Percentiles rank a stretch among this genome's conserved stretches.
Conservation (phyloP, 257 asterid species). For the Solanum sejunctum region DNA sequence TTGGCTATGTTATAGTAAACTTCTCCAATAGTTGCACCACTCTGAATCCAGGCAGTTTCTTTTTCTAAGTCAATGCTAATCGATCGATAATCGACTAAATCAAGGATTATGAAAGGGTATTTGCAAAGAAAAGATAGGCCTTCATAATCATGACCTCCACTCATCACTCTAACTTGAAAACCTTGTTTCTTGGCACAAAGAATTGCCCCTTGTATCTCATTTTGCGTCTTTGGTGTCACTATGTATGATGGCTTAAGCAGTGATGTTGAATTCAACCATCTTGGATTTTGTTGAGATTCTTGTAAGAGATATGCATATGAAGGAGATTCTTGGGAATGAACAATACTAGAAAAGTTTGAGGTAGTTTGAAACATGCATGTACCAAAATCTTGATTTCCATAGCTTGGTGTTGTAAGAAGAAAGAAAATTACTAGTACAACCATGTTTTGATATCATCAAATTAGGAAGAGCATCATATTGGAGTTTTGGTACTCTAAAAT, state of each 20-base stretch:
- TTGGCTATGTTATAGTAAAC: constrained; percentile 9
- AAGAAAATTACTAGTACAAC: background rate
- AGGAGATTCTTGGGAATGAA: constrained; percentile 4
- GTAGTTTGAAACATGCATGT: constrained; percentile 7
- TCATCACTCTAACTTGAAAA: constrained; percentile 10
- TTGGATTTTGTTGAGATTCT: constrained; percentile 17
- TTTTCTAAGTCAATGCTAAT: constrained; percentile 1
- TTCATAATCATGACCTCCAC: constrained; percentile 26
- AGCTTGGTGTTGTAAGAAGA: background rate
- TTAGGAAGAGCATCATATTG: no score
- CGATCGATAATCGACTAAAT: background rate
- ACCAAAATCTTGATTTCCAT: constrained; percentile 1
- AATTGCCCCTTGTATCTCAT: constrained; percentile 7
- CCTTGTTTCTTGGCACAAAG: constrained; percentile 4
- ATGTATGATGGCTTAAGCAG: constrained; percentile 1
- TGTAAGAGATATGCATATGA: constrained; percentile 7
- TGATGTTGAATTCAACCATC: constrained; percentile 14
- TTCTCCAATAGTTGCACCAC: constrained; percentile 22
- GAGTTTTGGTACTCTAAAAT: no score
- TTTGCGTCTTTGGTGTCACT: constrained; percentile 8
- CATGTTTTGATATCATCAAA: no score
- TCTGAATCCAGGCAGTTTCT: constrained; percentile 18
- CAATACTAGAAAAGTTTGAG: background rate
- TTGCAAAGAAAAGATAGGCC: constrained; percentile 12
- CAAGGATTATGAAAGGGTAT: constrained; percentile 5